A percentile compares a stretch with the other conserved stretches of the same genome.
Evolutionary conservation across 176 grass and related monocot genomes (phyloP).

Genomic region (Zoysia pacifica): DNA sequence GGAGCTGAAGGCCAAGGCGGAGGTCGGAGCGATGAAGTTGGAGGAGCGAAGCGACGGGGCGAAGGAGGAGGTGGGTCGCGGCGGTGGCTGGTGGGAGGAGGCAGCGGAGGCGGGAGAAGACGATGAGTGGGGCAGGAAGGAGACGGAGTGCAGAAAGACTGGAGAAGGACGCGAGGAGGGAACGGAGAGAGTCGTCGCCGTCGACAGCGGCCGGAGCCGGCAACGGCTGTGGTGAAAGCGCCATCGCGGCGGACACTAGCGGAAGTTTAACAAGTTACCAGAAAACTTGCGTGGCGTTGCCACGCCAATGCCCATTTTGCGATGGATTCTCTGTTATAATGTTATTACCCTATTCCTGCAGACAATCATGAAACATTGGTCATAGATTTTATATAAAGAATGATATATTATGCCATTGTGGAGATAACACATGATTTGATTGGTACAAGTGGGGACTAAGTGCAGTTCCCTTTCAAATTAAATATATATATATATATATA

Average conservation of each 20-base stretch:
- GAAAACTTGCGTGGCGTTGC: too few species aligned
- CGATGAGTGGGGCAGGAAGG: slow-evolving; percentile 36
- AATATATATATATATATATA: too few species aligned
- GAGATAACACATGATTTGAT: too few species aligned
- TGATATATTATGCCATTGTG: too few species aligned
- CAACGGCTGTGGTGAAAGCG: slow-evolving; percentile 6
- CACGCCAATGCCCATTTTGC: too few species aligned
- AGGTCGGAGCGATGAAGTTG: slow-evolving; percentile 19
- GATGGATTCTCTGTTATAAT: too few species aligned
- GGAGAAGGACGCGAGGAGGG: slow-evolving; percentile 38
- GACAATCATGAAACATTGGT: too few species aligned
- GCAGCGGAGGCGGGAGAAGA: slow-evolving; percentile 50
- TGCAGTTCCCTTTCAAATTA: too few species aligned
- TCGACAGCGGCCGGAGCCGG: neutral
- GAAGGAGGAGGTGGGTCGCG: slow-evolving; percentile 34
- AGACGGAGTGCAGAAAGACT: slow-evolving; percentile 13
- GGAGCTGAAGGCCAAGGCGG: slow-evolving; percentile 47
- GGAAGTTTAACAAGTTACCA: too few species aligned
- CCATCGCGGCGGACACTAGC: slow-evolving; percentile 22
- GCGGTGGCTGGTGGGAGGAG: slow-evolving; percentile 18
- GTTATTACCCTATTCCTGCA: too few species aligned
- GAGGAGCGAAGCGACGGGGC: slow-evolving; percentile 36
- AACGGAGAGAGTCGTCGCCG: neutral
- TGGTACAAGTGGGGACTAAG: too few species aligned
- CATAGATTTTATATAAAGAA: too few species aligned